A percentile compares a stretch with the other conserved stretches of the same genome.
These are phyloP conservation scores for Mycena sanguinolenta DNA, from an alignment of 768 basidiomycete genomes.

Conservation along the genomic window DNA sequence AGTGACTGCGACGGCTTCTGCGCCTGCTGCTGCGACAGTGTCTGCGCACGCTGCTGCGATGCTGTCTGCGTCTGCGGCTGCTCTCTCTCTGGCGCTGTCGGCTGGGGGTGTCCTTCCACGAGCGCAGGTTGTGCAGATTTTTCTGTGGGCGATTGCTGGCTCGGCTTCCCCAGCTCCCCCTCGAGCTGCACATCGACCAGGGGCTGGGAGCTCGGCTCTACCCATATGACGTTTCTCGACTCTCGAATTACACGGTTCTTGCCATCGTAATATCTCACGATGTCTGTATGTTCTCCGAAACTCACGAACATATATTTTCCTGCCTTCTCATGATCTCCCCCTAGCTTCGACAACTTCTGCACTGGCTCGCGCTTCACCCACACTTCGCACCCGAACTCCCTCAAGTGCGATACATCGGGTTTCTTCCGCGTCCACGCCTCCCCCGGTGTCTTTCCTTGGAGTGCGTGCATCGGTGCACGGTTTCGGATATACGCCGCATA, in stretches of 20 bases:
- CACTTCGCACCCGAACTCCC: constrained; percentile 32
- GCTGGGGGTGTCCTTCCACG: constrained; percentile 4
- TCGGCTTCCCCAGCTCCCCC: constrained; percentile 9
- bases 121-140: constrained; percentile 14
- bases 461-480: constrained; percentile 29
- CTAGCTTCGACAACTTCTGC: constrained; percentile 32
- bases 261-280: constrained; percentile 34
- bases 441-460: constrained; percentile 27
- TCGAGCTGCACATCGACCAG: too few relatives aligned
- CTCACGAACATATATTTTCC: too few relatives aligned
- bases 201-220: constrained; percentile 19
- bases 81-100: background rate
- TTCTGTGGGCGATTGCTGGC: constrained; percentile 30
- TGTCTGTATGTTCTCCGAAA: constrained; percentile 16
- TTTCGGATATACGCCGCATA: constrained; percentile 44
- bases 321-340: constrained; percentile 25
- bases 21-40: constrained; percentile 14
- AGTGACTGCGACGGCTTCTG: constrained; percentile 11
- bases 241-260: constrained; percentile 15
- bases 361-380: constrained; percentile 33
- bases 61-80: constrained; percentile 4
- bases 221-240: constrained; percentile 26
- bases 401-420: constrained; percentile 27
- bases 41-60: too few relatives aligned
- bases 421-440: constrained; percentile 29